A percentile compares a stretch with the other conserved stretches of the same genome.
Conservation (phyloP, 768 basidiomycete species). For the Xerocomellus intermedius region DNA sequence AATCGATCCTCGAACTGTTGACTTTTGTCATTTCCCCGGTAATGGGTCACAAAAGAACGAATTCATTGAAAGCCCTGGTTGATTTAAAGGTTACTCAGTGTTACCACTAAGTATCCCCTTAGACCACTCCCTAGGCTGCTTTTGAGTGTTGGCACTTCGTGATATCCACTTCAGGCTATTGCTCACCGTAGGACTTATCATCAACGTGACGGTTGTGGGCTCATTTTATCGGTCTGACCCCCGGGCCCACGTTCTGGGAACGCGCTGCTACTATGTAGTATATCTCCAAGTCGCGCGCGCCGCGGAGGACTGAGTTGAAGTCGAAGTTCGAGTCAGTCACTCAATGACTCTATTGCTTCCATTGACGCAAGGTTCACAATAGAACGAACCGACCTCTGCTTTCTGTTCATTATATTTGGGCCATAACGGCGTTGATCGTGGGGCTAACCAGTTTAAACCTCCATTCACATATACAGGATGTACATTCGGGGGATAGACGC, state of each 20-base stretch:
- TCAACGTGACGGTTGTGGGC: background rate
- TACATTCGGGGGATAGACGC: background rate
- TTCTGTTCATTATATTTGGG: background rate
- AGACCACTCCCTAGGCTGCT: background rate
- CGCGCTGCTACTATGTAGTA: background rate
- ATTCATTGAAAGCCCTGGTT: background rate
- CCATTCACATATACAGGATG: background rate
- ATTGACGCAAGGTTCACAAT: background rate
- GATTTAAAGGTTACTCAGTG: too few relatives aligned
- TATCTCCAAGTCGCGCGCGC: too few relatives aligned
- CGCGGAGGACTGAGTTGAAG: background rate
- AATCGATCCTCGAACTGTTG: background rate
- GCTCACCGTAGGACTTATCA: background rate
- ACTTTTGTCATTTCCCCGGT: background rate
- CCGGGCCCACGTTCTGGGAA: too few relatives aligned
- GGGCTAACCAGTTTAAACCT: background rate
- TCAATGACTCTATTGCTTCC: too few relatives aligned
- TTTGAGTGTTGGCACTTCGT: too few relatives aligned
- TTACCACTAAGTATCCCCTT: too few relatives aligned
- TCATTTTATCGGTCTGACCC: background rate
- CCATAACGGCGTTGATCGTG: background rate
- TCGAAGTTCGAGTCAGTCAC: too few relatives aligned
- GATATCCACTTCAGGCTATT: too few relatives aligned
- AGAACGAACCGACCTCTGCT: background rate
- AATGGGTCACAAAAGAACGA: background rate